Evolutionary conservation across 192 early-diverging fungal species (phyloP).

Genomic region (Chytriomyces confervae): DNA sequence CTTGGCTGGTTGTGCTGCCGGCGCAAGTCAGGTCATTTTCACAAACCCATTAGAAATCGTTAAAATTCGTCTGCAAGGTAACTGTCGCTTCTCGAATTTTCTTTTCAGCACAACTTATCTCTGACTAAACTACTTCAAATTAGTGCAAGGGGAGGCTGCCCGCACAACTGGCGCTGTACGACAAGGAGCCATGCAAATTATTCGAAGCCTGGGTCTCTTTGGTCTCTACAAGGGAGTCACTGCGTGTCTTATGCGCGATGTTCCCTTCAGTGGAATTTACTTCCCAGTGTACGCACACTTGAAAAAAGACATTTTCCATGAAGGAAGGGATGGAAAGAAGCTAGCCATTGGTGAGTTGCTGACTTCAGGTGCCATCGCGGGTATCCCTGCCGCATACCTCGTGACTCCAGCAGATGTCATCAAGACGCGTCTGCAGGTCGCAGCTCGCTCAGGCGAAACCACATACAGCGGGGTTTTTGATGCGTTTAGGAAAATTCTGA

Average conservation of each 20-base stretch:
- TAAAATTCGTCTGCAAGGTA: slow-evolving; percentile 93
- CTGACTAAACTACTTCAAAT: background rate
- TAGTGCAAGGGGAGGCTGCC: slow-evolving; percentile 62
- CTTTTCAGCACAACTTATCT: background rate
- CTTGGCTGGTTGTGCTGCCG: slow-evolving; percentile 84
- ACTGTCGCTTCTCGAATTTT: background rate
- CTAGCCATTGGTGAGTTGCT: slow-evolving; percentile 68
- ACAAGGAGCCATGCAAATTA: slow-evolving; percentile 83
- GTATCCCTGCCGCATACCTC: slow-evolving; percentile 97
- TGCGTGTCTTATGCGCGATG: slow-evolving; percentile 92
- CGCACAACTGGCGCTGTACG: slow-evolving; percentile 58
- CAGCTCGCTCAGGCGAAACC: slow-evolving; percentile 86
- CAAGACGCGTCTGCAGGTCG: slow-evolving; percentile 96
- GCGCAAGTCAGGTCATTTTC: slow-evolving; percentile 75
- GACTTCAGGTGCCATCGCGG: slow-evolving; percentile 89
- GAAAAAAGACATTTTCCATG: slow-evolving; percentile 90
- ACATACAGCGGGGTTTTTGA: slow-evolving; percentile 85
- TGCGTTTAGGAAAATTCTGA: slow-evolving; percentile 84
- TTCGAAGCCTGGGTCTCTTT: slow-evolving; percentile 85
- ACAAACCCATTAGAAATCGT: slow-evolving; percentile 99
- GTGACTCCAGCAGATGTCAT: slow-evolving; percentile 98
- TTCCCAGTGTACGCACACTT: slow-evolving; percentile 97
- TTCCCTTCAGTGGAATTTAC: slow-evolving; percentile 97
- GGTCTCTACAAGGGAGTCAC: slow-evolving; percentile 94
- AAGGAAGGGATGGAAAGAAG: slow-evolving; percentile 76